Conservation (phyloP, 768 basidiomycete genomes). For the Termitomyces sp. region DNA sequence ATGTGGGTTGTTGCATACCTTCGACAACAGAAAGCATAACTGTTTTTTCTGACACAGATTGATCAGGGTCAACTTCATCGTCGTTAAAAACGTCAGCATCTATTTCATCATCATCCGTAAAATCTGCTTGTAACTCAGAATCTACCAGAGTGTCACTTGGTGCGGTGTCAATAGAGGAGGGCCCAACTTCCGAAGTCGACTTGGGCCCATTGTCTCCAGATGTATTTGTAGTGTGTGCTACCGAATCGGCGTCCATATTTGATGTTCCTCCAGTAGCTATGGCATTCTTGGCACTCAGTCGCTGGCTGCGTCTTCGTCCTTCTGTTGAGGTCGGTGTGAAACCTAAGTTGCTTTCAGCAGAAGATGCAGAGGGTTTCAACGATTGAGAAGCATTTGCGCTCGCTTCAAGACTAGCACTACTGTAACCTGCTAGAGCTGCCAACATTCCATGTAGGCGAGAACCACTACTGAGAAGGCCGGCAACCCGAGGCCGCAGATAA, state of each 20-base stretch:
- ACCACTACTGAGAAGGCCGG: constrained; percentile 58
- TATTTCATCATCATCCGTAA: constrained; percentile 84
- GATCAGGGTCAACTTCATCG: constrained; percentile 67
- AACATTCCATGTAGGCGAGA: constrained; percentile 84
- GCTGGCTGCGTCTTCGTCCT: constrained; percentile 72
- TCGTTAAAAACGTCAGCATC: constrained; percentile 89
- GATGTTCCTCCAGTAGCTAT: constrained; percentile 12
- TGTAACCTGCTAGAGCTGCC: constrained; percentile 79
- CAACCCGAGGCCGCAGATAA: constrained; percentile 87
- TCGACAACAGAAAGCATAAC: constrained; percentile 80
- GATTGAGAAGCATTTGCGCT: constrained; percentile 28
- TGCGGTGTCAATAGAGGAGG: constrained; percentile 33
- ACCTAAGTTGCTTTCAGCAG: constrained; percentile 20
- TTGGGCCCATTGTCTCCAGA: constrained; percentile 6
- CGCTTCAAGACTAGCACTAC: constrained; percentile 37
- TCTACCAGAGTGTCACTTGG: constrained; percentile 59
- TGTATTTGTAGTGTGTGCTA: constrained; percentile 11
- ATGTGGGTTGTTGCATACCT: constrained; percentile 38
- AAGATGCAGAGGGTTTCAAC: constrained; percentile 23
- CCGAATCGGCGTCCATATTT: constrained; percentile 10
- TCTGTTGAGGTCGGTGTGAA: constrained; percentile 32
- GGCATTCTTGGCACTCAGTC: constrained; percentile 69
- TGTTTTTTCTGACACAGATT: constrained; percentile 71
- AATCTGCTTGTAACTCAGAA: constrained; percentile 64
- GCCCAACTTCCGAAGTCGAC: constrained; percentile 14